These are phyloP conservation scores for Podospora appendiculata DNA, from an alignment of 495 filamentous ascomycete species.

Conservation along the genomic window DNA sequence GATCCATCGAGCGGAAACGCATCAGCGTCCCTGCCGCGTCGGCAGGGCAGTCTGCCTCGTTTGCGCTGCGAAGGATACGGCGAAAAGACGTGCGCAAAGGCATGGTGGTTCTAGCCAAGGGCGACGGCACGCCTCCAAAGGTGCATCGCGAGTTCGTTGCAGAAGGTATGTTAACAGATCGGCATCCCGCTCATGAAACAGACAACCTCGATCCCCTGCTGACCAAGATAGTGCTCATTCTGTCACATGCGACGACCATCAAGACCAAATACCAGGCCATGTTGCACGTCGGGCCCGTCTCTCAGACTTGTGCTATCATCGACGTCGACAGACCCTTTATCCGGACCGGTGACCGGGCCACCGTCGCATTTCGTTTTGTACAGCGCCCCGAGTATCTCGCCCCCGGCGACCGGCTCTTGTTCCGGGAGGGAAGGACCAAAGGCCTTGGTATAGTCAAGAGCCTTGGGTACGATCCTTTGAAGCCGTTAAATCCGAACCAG, in stretches of 20 bases:
- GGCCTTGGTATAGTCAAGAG: constrained; percentile 90
- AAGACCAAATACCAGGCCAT: constrained; percentile 97
- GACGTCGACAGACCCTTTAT: constrained; percentile 97
- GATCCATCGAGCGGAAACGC: constrained; percentile 91
- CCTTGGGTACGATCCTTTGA: constrained; percentile 70
- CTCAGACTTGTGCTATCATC: constrained; percentile 94
- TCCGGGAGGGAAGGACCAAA: constrained; percentile 92
- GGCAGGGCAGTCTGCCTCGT: constrained; percentile 87
- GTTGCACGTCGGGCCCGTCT: constrained; percentile 93
- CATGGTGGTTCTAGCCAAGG: constrained; percentile 93
- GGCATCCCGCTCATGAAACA: not conserved
- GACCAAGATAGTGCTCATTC: constrained; percentile 63
- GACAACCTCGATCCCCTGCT: not conserved
- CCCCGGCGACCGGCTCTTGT: constrained; percentile 81
- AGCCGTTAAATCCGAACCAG: constrained; percentile 26
- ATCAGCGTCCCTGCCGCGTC: constrained; percentile 83
- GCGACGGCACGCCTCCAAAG: constrained; percentile 59
- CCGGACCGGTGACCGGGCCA: constrained; percentile 84
- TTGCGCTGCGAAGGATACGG: constrained; percentile 77
- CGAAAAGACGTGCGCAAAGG: constrained; percentile 95
- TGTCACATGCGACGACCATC: constrained; percentile 97
- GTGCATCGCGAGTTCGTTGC: constrained; percentile 91
- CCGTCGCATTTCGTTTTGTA: constrained; percentile 89
- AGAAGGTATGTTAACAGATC: constrained; percentile 55
- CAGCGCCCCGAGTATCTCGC: constrained; percentile 93